Conservation (phyloP, 2,329 filamentous ascomycete genomes). For the Pyricularia grisea region DNA sequence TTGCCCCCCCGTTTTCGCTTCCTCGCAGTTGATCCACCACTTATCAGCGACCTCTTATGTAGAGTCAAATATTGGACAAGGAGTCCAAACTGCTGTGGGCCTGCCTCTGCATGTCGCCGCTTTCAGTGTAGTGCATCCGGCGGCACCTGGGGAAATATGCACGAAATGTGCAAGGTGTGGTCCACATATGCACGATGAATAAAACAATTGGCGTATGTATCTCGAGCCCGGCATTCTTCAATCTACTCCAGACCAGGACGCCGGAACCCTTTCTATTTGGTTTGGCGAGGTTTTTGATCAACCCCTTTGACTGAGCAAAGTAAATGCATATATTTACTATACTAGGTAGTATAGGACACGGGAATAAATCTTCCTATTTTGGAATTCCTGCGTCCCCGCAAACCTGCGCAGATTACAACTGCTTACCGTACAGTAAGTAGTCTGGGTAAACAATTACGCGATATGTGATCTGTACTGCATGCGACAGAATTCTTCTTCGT, state of each 20-base stretch:
- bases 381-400: background rate
- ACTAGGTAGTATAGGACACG: background rate
- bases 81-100: background rate
- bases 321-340: background rate
- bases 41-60: background rate
- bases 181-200: background rate
- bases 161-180: background rate
- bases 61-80: background rate
- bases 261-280: background rate
- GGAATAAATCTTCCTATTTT: background rate
- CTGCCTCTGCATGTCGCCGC: background rate
- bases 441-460: background rate
- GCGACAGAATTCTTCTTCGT: background rate
- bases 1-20: background rate
- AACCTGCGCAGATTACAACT: background rate
- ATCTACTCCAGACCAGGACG: background rate
- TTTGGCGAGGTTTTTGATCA: background rate
- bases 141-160: background rate
- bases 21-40: background rate
- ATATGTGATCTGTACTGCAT: background rate
- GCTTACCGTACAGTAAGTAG: background rate
- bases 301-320: background rate
- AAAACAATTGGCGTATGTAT: background rate
- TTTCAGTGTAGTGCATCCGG: background rate
- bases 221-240: background rate